Evolutionary conservation across 495 filamentous ascomycete genomes (phyloP), one percentile per base, ranked within the genome.

Genomic region (Hyaloscypha bicolor): DNA sequence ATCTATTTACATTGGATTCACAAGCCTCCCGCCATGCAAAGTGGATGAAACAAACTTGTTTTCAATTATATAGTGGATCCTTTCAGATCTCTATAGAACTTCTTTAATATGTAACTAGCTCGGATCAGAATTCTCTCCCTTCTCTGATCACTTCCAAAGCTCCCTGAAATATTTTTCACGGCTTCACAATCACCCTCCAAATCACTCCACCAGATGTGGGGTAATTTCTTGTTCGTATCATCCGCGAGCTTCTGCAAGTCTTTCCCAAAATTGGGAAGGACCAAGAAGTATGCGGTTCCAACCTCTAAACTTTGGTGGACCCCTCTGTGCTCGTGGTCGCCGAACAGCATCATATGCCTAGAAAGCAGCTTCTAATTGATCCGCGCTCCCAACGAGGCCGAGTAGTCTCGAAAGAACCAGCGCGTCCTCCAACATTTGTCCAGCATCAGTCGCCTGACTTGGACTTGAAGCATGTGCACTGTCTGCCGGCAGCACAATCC

Each of bases 391-490:
- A 25, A 82, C 74, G 52, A 85, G 80, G 9, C 78, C 80, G 2
- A 91, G 74, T 0, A 91, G 70, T 16, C 79, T 77, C 9, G 81
- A 77, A 0, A 91, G 76, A 12, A 90, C 79, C 37, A 82, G 80
- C 8, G 86, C 83, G 74, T 91, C 89, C 68, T 91, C 89, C 32
- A 91, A 83, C 5, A 85, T 85, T 75, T 87, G 83, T 0, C 89
- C 88, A 0, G 88, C 88, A 0, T 88, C 89, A 1, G 88, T 79
- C 5, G 87, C 89, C 66, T 91, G 88, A 69, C 90, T 87, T 0
- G 89, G 90, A 1, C 87, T 89, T 0, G 82, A 81, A 0, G 89
- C 88, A 69, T 91, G 90, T 1, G 89, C 89, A 0, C 89, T 88
- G 69, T 91, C 89, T 0, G 89, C 89, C 0, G 90, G 76, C 2